A percentile compares a stretch with the other conserved stretches of the same genome.
These are phyloP conservation scores for Monosporascus sp. DNA, from an alignment of 2,329 filamentous ascomycete genomes.

Conservation along the genomic window DNA sequence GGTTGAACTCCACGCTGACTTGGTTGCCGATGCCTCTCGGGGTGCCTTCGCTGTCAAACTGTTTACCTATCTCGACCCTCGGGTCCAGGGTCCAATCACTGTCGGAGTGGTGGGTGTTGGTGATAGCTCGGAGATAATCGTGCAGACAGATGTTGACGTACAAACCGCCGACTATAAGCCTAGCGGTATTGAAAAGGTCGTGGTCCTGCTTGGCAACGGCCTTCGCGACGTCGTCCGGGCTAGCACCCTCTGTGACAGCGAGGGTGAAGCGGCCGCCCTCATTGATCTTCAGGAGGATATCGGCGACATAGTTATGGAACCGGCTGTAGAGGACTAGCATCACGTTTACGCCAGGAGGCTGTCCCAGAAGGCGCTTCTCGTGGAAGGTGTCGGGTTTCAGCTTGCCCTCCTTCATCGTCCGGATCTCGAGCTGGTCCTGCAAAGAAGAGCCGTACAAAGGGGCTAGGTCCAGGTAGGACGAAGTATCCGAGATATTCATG, in stretches of 20 bases:
- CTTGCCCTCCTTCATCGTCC: slow-evolving; percentile 60
- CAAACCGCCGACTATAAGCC: slow-evolving; percentile 47
- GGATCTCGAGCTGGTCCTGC: slow-evolving; percentile 56
- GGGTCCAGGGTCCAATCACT: slow-evolving; percentile 60
- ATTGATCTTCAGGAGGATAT: slow-evolving; percentile 60
- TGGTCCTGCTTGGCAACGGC: slow-evolving; percentile 40
- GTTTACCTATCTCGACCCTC: slow-evolving; percentile 50
- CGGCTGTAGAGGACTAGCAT: slow-evolving; percentile 64
- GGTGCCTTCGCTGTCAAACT: slow-evolving; percentile 38
- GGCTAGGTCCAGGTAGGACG: slow-evolving; percentile 69
- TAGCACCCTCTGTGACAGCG: slow-evolving; percentile 22
- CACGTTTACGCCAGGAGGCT: slow-evolving; percentile 64
- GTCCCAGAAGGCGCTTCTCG: slow-evolving; percentile 58
- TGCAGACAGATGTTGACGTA: slow-evolving; percentile 52
- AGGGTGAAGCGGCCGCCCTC: slow-evolving; percentile 58
- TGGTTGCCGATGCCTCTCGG: slow-evolving; percentile 59
- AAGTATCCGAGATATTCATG: slow-evolving; percentile 59
- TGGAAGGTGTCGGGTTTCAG: slow-evolving; percentile 68
- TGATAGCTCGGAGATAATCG: slow-evolving; percentile 58
- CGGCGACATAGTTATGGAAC: slow-evolving; percentile 65
- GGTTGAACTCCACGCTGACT: slow-evolving; percentile 63
- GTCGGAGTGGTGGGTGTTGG: slow-evolving; percentile 53
- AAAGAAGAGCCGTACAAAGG: slow-evolving; percentile 67
- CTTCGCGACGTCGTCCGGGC: slow-evolving; percentile 24
- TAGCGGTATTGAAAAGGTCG: slow-evolving; percentile 52